Evolutionary conservation across 2,329 filamentous ascomycete genomes (phyloP).

Genomic region (Aspergillus melleus): DNA sequence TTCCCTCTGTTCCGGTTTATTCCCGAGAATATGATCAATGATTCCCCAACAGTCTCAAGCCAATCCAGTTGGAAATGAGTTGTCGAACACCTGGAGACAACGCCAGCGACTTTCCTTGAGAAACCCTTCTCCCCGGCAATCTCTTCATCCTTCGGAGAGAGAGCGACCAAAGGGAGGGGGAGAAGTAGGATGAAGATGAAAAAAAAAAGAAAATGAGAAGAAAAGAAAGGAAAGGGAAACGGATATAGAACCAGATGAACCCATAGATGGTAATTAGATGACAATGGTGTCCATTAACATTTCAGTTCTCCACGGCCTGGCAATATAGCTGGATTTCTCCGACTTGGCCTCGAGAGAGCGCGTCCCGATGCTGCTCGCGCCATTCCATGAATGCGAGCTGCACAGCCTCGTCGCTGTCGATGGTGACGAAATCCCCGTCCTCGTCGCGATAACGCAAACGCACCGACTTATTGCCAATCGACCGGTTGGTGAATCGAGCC

Average conservation of each 20-base stretch:
- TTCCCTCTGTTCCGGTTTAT: neutral
- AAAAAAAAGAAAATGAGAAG: slow-evolving; percentile 2
- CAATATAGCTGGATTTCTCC: slow-evolving; percentile 91
- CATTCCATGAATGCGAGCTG: slow-evolving; percentile 94
- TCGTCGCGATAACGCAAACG: slow-evolving; percentile 89
- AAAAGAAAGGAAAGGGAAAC: neutral
- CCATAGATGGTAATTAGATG: neutral
- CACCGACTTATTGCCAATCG: slow-evolving; percentile 77
- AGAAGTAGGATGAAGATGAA: slow-evolving; percentile 8
- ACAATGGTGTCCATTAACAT: neutral
- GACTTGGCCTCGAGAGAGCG: slow-evolving; percentile 65
- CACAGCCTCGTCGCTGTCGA: slow-evolving; percentile 94
- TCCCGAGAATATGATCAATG: slow-evolving; percentile 14
- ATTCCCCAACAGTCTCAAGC: slow-evolving; percentile 27
- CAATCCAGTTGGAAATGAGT: slow-evolving; percentile 32
- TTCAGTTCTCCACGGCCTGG: slow-evolving; percentile 52
- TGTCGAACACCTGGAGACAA: slow-evolving; percentile 28
- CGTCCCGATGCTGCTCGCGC: slow-evolving; percentile 70
- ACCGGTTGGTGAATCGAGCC: slow-evolving; percentile 78
- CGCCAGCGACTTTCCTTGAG: slow-evolving; percentile 9
- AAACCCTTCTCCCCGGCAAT: slow-evolving; percentile 9
- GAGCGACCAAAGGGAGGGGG: slow-evolving; percentile 12
- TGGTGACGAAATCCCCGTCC: slow-evolving; percentile 89
- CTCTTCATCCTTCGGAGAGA: slow-evolving; percentile 7
- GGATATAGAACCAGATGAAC: slow-evolving; percentile 1